Conservation (phyloP, 257 asterid genomes). For the Fraxinus anomala region DNA sequence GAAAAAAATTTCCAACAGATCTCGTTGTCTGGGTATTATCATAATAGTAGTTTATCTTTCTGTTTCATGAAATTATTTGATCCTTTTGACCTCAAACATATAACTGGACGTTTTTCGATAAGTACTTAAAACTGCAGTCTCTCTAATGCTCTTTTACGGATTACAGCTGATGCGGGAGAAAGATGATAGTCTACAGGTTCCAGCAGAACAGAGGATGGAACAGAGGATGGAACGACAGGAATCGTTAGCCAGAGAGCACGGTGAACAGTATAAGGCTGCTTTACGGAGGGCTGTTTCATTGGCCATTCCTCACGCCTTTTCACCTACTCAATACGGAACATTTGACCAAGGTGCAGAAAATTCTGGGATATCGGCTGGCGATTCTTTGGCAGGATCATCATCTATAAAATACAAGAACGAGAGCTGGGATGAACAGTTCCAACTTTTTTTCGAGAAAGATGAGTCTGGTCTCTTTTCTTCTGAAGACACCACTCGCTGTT, state of each 20-base stretch:
- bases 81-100: not conserved
- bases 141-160: not conserved
- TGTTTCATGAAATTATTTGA: not conserved
- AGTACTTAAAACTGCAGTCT: not conserved
- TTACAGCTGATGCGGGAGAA: constrained; percentile 58
- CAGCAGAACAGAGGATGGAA: constrained; percentile 69
- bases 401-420: constrained; percentile 43
- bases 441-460: constrained; percentile 64
- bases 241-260: constrained; percentile 64
- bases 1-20: not conserved
- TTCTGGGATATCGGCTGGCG: not conserved
- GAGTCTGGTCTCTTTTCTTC: constrained; percentile 53
- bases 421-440: constrained; percentile 73
- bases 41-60: not conserved
- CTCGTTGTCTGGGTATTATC: not conserved
- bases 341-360: constrained; percentile 37
- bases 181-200: constrained; percentile 54
- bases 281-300: constrained; percentile 67
- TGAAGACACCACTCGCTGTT: constrained; percentile 23
- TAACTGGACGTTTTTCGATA: not conserved
- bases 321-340: constrained; percentile 74
- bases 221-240: constrained; percentile 83
- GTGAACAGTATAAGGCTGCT: constrained; percentile 68
- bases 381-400: constrained; percentile 53
- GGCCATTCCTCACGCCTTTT: constrained; percentile 71